Evolutionary conservation across 805 yeast genomes (phyloP).

Genomic region (Ogataea chonburiensis): DNA sequence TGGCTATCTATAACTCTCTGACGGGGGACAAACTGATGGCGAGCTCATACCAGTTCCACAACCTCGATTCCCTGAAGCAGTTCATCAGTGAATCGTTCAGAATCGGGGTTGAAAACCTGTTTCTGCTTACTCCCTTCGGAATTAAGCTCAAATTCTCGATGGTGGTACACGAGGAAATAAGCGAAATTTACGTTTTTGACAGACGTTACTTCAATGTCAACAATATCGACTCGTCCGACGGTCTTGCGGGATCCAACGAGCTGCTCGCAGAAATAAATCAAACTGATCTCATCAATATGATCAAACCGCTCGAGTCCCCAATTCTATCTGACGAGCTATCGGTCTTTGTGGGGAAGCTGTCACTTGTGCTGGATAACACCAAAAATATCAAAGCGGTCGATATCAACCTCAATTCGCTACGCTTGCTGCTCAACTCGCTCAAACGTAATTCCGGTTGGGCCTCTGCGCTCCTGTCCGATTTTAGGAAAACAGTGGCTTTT

Average conservation of each 20-base stretch:
- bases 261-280: conserved; percentile 26
- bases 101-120: conserved; percentile 41
- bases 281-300: conserved; percentile 30
- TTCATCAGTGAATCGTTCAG: conserved; percentile 41
- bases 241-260: conserved; percentile 18
- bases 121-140: conserved; percentile 66
- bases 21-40: conserved; percentile 41
- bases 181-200: conserved; percentile 62
- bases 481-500: conserved; percentile 29
- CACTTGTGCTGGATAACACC: conserved; percentile 14
- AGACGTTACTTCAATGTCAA: conserved; percentile 48
- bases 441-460: conserved; percentile 41
- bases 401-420: conserved; percentile 36
- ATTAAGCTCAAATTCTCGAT: conserved; percentile 54
- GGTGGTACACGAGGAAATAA: conserved; percentile 46
- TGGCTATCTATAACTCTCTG: conserved; percentile 41
- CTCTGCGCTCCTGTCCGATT: conserved; percentile 36
- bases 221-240: conserved; percentile 21
- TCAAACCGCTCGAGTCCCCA: conserved; percentile 37
- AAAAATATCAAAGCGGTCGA: conserved; percentile 28
- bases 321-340: conserved; percentile 24
- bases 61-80: conserved; percentile 42
- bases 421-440: conserved; percentile 38
- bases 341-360: conserved; percentile 20
- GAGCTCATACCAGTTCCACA: conserved; percentile 39